A percentile compares a stretch with the other conserved stretches of the same genome.
Evolutionary conservation across 371 early-diverging fungal species (phyloP).

Genomic region (Haplosporangium sp.): DNA sequence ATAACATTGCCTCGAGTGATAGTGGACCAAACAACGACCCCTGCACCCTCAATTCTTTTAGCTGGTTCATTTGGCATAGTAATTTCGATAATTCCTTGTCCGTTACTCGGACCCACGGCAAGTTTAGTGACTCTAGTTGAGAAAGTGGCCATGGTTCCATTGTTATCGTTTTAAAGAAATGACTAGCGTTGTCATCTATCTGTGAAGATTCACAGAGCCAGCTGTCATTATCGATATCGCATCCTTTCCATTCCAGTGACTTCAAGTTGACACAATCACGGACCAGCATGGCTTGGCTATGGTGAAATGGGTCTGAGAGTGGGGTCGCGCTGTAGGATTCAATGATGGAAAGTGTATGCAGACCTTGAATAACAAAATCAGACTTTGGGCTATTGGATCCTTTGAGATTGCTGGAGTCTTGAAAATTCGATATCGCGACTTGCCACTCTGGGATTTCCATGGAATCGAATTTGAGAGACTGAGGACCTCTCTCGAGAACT

Average conservation of each 20-base stretch:
- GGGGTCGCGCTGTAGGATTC: background rate
- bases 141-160: background rate
- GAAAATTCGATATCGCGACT: background rate
- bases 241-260: background rate
- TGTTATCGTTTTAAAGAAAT: background rate
- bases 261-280: constrained; percentile 1
- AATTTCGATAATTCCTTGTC: constrained; percentile 3
- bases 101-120: background rate
- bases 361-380: background rate
- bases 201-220: background rate
- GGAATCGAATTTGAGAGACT: background rate
- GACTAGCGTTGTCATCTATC: background rate
- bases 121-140: background rate
- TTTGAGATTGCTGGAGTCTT: background rate
- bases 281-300: background rate
- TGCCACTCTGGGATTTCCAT: background rate
- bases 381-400: background rate
- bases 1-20: background rate
- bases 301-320: background rate
- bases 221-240: background rate
- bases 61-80: background rate
- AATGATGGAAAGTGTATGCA: background rate
- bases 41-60: background rate
- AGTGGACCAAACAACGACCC: background rate
- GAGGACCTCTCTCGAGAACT: background rate